Percentiles rank a stretch among this genome's conserved stretches.
Conservation (phyloP, 192 early-diverging fungal genomes). For the Pilobolus umbonatus region DNA sequence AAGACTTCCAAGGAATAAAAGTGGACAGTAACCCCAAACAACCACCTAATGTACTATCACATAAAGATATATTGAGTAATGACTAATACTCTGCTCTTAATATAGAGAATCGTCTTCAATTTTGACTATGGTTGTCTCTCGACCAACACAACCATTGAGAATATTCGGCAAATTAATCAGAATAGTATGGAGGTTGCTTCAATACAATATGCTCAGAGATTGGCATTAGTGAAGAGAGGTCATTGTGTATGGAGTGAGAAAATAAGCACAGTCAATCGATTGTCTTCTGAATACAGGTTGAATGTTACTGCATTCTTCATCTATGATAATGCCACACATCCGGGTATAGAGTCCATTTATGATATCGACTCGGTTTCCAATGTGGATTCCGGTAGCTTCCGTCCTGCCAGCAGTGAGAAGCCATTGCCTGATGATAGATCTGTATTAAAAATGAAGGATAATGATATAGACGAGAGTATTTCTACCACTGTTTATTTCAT, state of each 20-base stretch:
- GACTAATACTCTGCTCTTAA: background rate
- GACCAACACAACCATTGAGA: conserved; percentile 1
- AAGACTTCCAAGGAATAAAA: conserved; percentile 13
- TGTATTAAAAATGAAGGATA: conserved; percentile 18
- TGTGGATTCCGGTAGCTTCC: background rate
- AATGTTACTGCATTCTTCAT: conserved; percentile 20
- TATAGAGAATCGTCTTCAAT: conserved; percentile 13
- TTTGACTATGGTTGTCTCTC: conserved; percentile 13
- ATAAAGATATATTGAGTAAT: background rate
- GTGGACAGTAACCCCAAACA: background rate
- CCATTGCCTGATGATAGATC: background rate
- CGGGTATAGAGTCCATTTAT: background rate
- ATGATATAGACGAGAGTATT: conserved; percentile 10
- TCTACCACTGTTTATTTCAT: conserved; percentile 18
- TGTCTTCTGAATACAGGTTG: background rate
- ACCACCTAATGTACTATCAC: background rate
- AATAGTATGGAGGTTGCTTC: background rate
- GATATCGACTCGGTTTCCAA: background rate
- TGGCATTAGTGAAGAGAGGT: conserved; percentile 23
- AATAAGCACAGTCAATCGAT: background rate
- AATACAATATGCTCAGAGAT: conserved; percentile 5
- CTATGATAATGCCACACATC: conserved; percentile 20
- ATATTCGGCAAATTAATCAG: conserved; percentile 8
- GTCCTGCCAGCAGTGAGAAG: background rate
- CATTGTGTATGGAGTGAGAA: conserved; percentile 24